A percentile compares a stretch with the other conserved stretches of the same genome.
Evolutionary conservation across 345 rosid genomes (phyloP).

Genomic region (Triadica sebifera): DNA sequence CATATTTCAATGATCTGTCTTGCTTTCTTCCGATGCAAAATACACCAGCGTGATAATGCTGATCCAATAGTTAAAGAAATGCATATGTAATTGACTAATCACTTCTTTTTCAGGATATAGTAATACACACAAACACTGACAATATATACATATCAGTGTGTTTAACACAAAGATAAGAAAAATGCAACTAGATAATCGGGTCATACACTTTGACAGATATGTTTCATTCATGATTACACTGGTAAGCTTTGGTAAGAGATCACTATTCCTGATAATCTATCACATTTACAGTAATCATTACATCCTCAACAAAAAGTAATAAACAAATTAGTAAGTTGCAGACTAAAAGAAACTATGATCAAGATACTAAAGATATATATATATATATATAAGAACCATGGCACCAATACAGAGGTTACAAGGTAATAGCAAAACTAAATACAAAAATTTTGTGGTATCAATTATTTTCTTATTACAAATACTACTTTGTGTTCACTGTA

Average conservation of each 20-base stretch:
- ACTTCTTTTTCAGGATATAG: background rate
- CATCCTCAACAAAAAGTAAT: background rate
- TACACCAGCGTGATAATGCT: slow-evolving; percentile 78
- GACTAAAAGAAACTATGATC: background rate
- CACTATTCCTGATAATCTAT: background rate
- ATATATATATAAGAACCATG: too few species aligned
- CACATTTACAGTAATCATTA: background rate
- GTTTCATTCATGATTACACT: background rate
- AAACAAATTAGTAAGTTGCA: background rate
- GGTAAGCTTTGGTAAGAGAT: background rate
- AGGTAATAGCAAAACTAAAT: background rate
- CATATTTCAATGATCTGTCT: slow-evolving; percentile 71
- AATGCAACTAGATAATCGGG: background rate
- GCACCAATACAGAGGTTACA: background rate
- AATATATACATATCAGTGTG: background rate
- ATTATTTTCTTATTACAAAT: too few species aligned
- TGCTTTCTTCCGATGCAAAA: slow-evolving; percentile 65
- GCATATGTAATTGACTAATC: slow-evolving; percentile 4
- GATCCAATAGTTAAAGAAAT: slow-evolving; percentile 31
- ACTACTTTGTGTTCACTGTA: too few species aligned
- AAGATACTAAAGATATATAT: too few species aligned
- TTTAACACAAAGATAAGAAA: too few species aligned
- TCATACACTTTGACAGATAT: background rate
- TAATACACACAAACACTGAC: background rate
- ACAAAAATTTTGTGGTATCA: background rate